A percentile compares a stretch with the other conserved stretches of the same genome.
phyloP scores from a whole-genome alignment of 495 filamentous ascomycete species.

The Tuber indicum region DNA sequence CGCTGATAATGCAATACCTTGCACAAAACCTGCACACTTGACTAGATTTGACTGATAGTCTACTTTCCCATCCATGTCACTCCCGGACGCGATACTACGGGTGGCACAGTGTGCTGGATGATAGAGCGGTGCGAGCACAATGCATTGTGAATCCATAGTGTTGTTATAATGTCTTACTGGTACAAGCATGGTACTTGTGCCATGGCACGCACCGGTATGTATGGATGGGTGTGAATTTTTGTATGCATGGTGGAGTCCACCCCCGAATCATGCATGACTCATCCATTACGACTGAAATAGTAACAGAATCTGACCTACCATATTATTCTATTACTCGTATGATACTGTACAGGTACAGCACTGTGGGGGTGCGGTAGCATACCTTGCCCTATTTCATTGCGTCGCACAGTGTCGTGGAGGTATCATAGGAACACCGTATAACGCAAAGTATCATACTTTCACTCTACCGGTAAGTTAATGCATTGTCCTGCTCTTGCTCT shows the following conservation, averaged over 20 bases:
- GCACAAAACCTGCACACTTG: not conserved
- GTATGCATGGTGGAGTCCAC: not conserved
- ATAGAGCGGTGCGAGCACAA: not conserved
- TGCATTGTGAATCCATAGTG: not conserved
- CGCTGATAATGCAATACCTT: not conserved
- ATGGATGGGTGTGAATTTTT: not conserved
- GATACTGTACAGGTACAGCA: not conserved
- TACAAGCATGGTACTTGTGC: not conserved
- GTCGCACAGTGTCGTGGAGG: not conserved
- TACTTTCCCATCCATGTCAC: not conserved
- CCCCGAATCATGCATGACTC: not conserved
- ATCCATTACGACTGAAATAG: not conserved
- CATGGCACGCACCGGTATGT: not conserved
- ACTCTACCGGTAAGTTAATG: not conserved
- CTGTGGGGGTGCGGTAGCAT: not conserved
- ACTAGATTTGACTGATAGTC: not conserved
- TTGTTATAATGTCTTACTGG: not conserved
- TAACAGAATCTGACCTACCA: not conserved
- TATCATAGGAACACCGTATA: not conserved
- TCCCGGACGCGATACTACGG: too few species aligned
- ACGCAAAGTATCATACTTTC: not conserved
- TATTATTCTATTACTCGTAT: not conserved
- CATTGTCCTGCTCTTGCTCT: not conserved
- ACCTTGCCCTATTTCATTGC: not conserved
- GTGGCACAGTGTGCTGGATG: not conserved